phyloP scores from a whole-genome alignment of 1,139 yeast genomes.

The Eremothecium sinecaudum region DNA sequence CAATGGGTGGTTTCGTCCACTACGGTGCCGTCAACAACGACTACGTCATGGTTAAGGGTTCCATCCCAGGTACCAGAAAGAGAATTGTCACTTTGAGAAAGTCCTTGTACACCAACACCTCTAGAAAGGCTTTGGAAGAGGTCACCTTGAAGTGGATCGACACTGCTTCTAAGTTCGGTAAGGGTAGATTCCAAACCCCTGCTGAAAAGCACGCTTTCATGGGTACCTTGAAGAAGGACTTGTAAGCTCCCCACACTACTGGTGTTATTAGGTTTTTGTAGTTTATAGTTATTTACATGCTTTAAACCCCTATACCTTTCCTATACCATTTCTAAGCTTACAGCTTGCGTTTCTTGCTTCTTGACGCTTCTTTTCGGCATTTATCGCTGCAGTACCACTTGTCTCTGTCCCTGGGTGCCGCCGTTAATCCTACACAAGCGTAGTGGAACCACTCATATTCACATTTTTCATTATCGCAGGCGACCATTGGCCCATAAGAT shows the following conservation, averaged over 20 bases:
- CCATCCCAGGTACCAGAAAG: slow-evolving; percentile 99
- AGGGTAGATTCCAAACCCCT: slow-evolving; percentile 99
- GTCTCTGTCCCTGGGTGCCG: slow-evolving; percentile 62
- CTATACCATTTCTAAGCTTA: slow-evolving; percentile 1
- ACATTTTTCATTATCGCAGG: slow-evolving; percentile 79
- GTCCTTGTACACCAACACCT: slow-evolving; percentile 95
- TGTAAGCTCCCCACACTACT: slow-evolving; percentile 23
- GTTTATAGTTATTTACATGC: slow-evolving; percentile 5
- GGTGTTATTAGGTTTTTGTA: slow-evolving; percentile 6
- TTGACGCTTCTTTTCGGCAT: slow-evolving; percentile 18
- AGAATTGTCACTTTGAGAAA: slow-evolving; percentile 98
- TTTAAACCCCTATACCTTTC: slow-evolving; percentile 1
- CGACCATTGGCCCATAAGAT: slow-evolving; percentile 86
- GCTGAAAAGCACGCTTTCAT: slow-evolving; percentile 99
- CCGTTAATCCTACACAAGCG: slow-evolving; percentile 70
- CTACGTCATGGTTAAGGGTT: slow-evolving; percentile 95
- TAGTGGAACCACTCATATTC: slow-evolving; percentile 79
- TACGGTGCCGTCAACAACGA: slow-evolving; percentile 98
- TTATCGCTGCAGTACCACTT: slow-evolving; percentile 90
- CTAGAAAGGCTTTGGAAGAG: slow-evolving; percentile 95
- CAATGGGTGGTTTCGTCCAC: slow-evolving; percentile 99
- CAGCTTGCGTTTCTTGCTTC: slow-evolving; percentile 2
- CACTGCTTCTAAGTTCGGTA: slow-evolving; percentile 99
- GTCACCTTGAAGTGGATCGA: slow-evolving; percentile 99
- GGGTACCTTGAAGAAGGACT: slow-evolving; percentile 99